Base-by-base conservation (phyloP, 768 basidiomycete species). In the Dioszegia aurantiaca region DNA sequence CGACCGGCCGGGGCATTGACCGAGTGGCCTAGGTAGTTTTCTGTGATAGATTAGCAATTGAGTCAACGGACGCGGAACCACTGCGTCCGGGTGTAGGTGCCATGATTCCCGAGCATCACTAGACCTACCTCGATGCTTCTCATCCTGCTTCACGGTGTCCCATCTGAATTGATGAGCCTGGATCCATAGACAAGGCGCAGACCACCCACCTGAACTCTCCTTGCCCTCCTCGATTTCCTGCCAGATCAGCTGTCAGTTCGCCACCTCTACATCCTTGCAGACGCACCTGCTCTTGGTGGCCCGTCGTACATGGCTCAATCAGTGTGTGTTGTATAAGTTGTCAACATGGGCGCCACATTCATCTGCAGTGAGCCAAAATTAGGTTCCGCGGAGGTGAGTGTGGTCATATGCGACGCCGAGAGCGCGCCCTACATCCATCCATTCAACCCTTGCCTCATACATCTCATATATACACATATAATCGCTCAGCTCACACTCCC, bases 1-100 rank as follows among this genome's bases (percentile, higher is more conserved):
- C 93, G 81, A 1, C 93, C 93, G 1, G 89, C 89, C 0, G 93
- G 93, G 2, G 93, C 93, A 70, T 93, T 93, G 78, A 95, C 84
- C 53, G 89, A 89, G 74, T 94, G 90, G 4, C 93, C 93, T 2
- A 98, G 84, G 76, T 98, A 98, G 78, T 95, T 87, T 87, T 97
- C 75, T 73, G 27, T 14, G 23, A 17, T 17, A 26, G 21, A 10
- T 56, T 27, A 60, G 59, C 24, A 16, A 1, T 2, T 51, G 14
- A n/a, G n/a, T n/a, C n/a, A n/a, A n/a, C n/a, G n/a, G n/a, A n/a
- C n/a, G n/a, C n/a, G n/a, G n/a, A n/a, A n/a, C n/a, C n/a, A n/a
- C n/a, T n/a, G n/a, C n/a, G n/a, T n/a, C n/a, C n/a, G n/a, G n/a
- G n/a, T n/a, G n/a, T n/a, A n/a, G n/a, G n/a, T n/a, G n/a, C n/a